Base-by-base conservation (phyloP, 1,139 yeast species). In the Saccharomyces hybrid region DNA sequence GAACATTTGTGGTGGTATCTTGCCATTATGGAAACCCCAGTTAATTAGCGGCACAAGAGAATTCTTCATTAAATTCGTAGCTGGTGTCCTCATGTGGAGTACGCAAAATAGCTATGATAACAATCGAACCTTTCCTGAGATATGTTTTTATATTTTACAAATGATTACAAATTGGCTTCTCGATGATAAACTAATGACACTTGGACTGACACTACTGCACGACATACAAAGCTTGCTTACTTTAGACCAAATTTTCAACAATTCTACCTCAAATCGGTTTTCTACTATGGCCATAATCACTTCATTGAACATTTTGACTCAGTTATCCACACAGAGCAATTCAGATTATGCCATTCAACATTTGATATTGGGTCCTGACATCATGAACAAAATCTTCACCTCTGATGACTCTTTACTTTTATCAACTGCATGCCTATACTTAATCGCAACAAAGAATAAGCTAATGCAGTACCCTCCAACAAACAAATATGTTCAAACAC, bases 401-500 rank as follows among this genome's bases (percentile, higher is more conserved):
- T 46, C 55, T 9, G 64, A 63, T 51, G 67, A 64, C 51, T 64
- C 68, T 3, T 29, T 64, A 16, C 25, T 64, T 2, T 27, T 65
- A 25, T 56, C 62, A 50, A 51, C 56, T 2, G 56, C 63, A 1
- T 80, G 87, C 63, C 76, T 75, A 2, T 81, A 78, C 62, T 65
- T 84, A 20, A 71, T 79, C 2, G 69, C 68, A 50, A 69, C 78
- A 49, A 82, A 82, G 58, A 49, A 55, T 2, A 60, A 72, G 9
- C 55, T 71, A 6, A 57, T 63, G 26, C 60, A 60, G 14, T 61
- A 64, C 13, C 61, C 59, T 1, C 57, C 66, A 2, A 58, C 61
- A 3, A 63, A 64, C 9, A 59, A 61, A 34, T 61, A 65, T 11
- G 65, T 68, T 5, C 57, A 61, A 5, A 61, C 77, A 4, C 83